A percentile compares a stretch with the other conserved stretches of the same genome.
Conservation (phyloP, 163 green algal species). For the Dunaliella salina region DNA sequence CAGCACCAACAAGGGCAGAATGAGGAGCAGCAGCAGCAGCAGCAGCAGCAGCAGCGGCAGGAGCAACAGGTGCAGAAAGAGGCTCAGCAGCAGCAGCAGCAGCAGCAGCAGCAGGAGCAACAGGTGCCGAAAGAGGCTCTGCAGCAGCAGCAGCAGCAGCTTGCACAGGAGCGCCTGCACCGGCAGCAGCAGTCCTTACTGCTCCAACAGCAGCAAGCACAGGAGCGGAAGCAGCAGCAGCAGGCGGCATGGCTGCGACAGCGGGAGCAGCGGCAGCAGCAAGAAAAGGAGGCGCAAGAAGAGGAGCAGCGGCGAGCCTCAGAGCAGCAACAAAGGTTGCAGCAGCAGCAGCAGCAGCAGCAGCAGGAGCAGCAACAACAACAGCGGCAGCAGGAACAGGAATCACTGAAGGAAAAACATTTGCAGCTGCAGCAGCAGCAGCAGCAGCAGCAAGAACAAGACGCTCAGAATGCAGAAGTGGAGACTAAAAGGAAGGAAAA, state of each 20-base stretch:
- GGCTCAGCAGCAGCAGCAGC: not conserved
- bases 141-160: conserved; percentile 10
- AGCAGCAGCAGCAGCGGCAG: not conserved
- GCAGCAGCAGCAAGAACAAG: not conserved
- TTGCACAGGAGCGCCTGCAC: not conserved
- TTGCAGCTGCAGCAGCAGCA: not conserved
- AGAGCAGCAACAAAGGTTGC: not conserved
- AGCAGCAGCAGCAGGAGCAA: not conserved
- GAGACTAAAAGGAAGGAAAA: too few relatives aligned
- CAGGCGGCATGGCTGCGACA: not conserved
- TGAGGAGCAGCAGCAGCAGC: not conserved
- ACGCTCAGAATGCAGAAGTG: too few relatives aligned
- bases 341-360: conserved; percentile 3
- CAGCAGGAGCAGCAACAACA: not conserved
- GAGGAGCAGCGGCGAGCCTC: not conserved
- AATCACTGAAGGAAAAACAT: not conserved
- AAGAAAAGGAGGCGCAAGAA: not conserved
- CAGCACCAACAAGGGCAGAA: not conserved
- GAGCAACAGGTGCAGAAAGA: not conserved
- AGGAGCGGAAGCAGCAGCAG: conserved; percentile 3
- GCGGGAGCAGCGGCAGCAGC: not conserved
- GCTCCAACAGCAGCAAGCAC: not conserved
- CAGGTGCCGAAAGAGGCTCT: not conserved
- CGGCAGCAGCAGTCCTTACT: too few relatives aligned
- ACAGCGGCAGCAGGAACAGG: not conserved